Evolutionary conservation across 2,329 filamentous ascomycete species (phyloP).

Genomic region (Penicillium concentricum): DNA sequence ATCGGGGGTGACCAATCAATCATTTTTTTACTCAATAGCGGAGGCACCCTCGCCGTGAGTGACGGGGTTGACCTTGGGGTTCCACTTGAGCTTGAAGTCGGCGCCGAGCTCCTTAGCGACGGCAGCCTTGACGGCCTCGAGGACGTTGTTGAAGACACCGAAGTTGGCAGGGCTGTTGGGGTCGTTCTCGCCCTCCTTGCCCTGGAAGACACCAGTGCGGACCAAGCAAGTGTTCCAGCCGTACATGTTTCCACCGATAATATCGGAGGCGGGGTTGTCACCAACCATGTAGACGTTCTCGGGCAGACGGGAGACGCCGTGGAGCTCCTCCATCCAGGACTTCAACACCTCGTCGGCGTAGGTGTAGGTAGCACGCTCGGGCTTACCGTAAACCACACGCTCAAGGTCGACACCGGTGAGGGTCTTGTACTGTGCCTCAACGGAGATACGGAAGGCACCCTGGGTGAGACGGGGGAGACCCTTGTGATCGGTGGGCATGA

Average conservation of each 20-base stretch:
- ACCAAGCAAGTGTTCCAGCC: constrained; percentile 80
- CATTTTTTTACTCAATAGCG: constrained; percentile 53
- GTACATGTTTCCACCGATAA: constrained; percentile 76
- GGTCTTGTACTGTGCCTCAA: constrained; percentile 65
- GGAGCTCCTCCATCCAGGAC: constrained; percentile 73
- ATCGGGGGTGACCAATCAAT: neutral
- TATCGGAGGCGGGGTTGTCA: constrained; percentile 72
- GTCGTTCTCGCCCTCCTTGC: constrained; percentile 64
- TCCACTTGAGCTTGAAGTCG: constrained; percentile 72
- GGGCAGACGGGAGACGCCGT: constrained; percentile 68
- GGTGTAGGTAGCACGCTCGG: constrained; percentile 73
- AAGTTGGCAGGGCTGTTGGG: constrained; percentile 74
- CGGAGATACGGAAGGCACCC: constrained; percentile 71
- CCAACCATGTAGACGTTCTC: constrained; percentile 75
- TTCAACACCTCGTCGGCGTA: constrained; percentile 72
- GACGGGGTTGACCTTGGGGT: constrained; percentile 69
- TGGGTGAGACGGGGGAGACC: constrained; percentile 66
- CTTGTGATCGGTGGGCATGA: constrained; percentile 66
- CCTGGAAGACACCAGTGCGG: constrained; percentile 75
- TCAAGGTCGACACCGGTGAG: constrained; percentile 69
- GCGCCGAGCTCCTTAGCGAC: constrained; percentile 68
- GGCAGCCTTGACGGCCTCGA: constrained; percentile 68
- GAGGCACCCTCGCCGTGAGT: constrained; percentile 54
- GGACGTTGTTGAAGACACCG: constrained; percentile 71
- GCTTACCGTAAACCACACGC: constrained; percentile 75